Conservation (phyloP, 2,329 filamentous ascomycete genomes). For the Paecilomyces fulvus region DNA sequence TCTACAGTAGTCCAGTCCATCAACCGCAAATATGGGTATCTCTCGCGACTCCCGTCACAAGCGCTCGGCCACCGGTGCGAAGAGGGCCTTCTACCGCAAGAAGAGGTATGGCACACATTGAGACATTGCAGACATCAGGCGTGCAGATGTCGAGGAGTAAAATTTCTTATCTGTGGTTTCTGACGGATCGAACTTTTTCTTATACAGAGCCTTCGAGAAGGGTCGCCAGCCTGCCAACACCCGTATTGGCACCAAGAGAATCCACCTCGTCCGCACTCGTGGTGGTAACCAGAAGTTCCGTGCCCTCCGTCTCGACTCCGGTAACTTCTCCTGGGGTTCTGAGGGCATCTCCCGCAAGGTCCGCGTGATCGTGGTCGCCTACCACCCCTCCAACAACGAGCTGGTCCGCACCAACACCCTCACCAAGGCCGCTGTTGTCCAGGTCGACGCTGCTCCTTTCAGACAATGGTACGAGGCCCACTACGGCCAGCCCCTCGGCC, state of each 20-base stretch:
- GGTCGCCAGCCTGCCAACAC: conserved; percentile 99
- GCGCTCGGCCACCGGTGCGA: conserved; percentile 97
- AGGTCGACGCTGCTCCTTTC: conserved; percentile 98
- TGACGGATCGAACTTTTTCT: conserved; percentile 49
- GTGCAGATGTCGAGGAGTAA: not conserved
- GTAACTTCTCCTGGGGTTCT: conserved; percentile 99
- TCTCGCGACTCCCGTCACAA: conserved; percentile 99
- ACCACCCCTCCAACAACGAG: conserved; percentile 99
- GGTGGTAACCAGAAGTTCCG: conserved; percentile 99
- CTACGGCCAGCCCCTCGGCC: conserved; percentile 86
- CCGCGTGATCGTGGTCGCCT: conserved; percentile 95
- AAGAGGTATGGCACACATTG: conserved; percentile 42
- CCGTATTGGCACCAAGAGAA: conserved; percentile 94
- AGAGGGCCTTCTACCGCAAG: conserved; percentile 81
- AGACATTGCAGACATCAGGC: not conserved
- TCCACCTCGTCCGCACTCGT: conserved; percentile 94
- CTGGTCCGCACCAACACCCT: conserved; percentile 99
- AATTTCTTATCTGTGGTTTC: conserved; percentile 55
- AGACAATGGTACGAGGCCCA: conserved; percentile 99
- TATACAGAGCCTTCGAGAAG: conserved; percentile 98
- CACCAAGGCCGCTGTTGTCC: conserved; percentile 96
- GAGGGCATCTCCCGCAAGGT: conserved; percentile 98
- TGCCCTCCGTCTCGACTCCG: conserved; percentile 93
- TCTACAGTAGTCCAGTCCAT: conserved; percentile 40
- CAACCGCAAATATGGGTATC: conserved; percentile 93